Base-by-base conservation (phyloP, 2,329 filamentous ascomycete species). In the Metarhizium album region DNA sequence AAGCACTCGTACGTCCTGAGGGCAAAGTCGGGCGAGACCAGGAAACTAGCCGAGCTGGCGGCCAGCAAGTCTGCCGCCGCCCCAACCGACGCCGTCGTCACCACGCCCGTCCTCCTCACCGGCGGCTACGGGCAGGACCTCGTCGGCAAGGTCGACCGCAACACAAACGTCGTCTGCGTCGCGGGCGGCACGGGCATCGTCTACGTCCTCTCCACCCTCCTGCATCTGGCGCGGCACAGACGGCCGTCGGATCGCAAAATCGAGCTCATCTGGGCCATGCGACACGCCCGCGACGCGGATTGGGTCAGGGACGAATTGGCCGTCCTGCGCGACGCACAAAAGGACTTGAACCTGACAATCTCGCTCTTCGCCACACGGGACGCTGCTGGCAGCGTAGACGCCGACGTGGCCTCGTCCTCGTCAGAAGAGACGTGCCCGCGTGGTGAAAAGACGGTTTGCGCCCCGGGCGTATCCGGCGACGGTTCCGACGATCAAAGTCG, bases 241-340 rank as follows among this genome's bases (percentile, higher is more conserved):
- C 64, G 81, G 4, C 75, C 62, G 43, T 55, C 64, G 24, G 65
- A 72, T 49, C 67, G 73, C 48, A 73, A 69, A 53, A 61, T 85
- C 2, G 76, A 82, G 57, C 74, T 87, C n/a, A 68, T 85, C 51
- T 87, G 83, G 83, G 75, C 78, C 2, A 70, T 86, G 37, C 72
- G 81, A 14, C 73, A 75, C 40, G 67, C 67, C 6, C 61, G 64
- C 6, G 78, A 86, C 54, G 62, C 79, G 16, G 67, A 71, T 20
- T 87, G 83, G 82, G 67, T 86, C 9, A 64, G 67, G 24, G 59
- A 67, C 5, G 83, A 87, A 60, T 65, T 86, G 11, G 67, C 73
- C 2, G 55, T 70, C 6, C 64, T 85, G 9, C 66, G 65, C 4
- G 66, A 67, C 42, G 54, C 55, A 8, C 56, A 58, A 42, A 59